Conservation (phyloP, 2,329 filamentous ascomycete species). For the Harringtonia lauricola region DNA sequence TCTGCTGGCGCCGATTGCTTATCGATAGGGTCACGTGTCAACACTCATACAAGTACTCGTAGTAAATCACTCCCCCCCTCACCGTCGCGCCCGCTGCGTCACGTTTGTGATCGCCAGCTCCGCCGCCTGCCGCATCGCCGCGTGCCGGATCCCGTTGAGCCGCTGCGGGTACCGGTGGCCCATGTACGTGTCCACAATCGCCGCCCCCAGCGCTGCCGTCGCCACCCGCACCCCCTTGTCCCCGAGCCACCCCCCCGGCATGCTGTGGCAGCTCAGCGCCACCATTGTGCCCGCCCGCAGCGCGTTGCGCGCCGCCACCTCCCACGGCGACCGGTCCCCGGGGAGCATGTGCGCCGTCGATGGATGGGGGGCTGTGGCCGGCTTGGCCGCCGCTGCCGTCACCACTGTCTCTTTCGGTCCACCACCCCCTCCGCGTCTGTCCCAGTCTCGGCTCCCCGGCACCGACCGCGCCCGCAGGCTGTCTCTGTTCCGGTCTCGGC, state of each 20-base stretch:
- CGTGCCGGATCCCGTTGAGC: slow-evolving; percentile 15
- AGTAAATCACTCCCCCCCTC: too few relatives aligned
- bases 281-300: slow-evolving; percentile 16
- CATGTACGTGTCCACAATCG: slow-evolving; percentile 17
- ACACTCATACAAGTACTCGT: too few relatives aligned
- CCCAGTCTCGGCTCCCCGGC: too few relatives aligned
- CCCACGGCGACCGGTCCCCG: slow-evolving; percentile 10
- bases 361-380: too few relatives aligned
- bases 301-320: slow-evolving; percentile 13
- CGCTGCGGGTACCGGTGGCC: slow-evolving; percentile 11
- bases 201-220: slow-evolving; percentile 16
- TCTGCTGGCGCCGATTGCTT: too few relatives aligned
- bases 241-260: slow-evolving; percentile 14
- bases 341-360: too few relatives aligned
- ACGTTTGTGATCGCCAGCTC: slow-evolving; percentile 14
- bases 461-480: too few relatives aligned
- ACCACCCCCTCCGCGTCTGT: too few relatives aligned
- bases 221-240: slow-evolving; percentile 16
- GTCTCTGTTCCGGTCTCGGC: too few relatives aligned
- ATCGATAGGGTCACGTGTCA: too few relatives aligned
- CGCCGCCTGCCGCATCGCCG: slow-evolving; percentile 15
- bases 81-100: slow-evolving; percentile 1
- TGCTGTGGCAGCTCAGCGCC: slow-evolving; percentile 11
- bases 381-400: too few relatives aligned
- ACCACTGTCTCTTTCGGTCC: too few relatives aligned